These are phyloP conservation scores for Sicyos baderoa DNA, from an alignment of 306 rosid species.

Conservation along the genomic window DNA sequence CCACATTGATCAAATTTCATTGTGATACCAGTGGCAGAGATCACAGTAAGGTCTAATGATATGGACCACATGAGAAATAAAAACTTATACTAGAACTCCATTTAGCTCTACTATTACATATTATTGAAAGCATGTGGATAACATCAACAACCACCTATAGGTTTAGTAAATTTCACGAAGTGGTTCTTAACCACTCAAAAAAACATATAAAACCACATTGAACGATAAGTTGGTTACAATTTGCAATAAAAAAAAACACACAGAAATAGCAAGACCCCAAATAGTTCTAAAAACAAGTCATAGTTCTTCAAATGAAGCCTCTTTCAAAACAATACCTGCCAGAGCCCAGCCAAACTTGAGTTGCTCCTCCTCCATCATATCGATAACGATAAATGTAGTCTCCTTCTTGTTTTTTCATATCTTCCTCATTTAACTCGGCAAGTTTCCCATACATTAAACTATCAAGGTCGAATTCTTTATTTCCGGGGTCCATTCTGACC, in stretches of 20 bases:
- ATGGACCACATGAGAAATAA: neutral
- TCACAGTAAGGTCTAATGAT: neutral
- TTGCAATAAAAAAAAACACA: neutral
- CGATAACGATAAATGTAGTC: conserved; percentile 85
- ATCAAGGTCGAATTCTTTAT: conserved; percentile 64
- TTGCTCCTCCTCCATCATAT: conserved; percentile 92
- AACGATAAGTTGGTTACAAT: neutral
- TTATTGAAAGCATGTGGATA: neutral
- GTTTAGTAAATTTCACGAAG: no score
- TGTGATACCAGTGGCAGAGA: neutral
- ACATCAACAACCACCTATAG: neutral
- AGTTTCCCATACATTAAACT: conserved; percentile 59
- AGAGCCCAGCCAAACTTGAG: conserved; percentile 93
- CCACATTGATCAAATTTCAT: neutral
- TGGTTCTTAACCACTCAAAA: neutral
- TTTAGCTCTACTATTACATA: neutral
- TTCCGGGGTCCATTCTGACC: conserved; percentile 89
- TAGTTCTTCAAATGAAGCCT: neutral
- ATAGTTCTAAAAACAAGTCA: neutral
- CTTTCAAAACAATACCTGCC: conserved; percentile 53
- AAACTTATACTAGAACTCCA: neutral
- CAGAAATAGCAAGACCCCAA: conserved; percentile 10
- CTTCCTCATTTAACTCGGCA: conserved; percentile 61
- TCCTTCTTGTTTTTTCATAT: conserved; percentile 74
- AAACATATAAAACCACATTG: neutral